Conservation (phyloP, 140 eudicot species). For the Cichorium intybus region DNA sequence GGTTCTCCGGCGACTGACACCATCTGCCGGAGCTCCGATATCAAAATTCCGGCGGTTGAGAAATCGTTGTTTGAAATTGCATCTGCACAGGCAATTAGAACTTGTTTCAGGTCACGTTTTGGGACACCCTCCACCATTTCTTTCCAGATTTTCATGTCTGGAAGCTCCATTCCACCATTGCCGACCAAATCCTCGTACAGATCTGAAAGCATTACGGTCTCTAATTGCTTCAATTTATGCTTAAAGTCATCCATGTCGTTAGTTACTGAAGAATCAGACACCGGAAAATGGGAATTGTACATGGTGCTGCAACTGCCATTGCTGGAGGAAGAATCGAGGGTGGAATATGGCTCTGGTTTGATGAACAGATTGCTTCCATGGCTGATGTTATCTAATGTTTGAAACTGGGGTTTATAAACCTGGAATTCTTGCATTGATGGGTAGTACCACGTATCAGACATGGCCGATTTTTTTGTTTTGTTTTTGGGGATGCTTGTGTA, state of each 20-base stretch:
- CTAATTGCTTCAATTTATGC: constrained; percentile 67
- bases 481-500: constrained; percentile 34
- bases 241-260: constrained; percentile 50
- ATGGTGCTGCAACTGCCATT: constrained; percentile 25
- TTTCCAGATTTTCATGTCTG: constrained; percentile 68
- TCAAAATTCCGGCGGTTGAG: constrained; percentile 28
- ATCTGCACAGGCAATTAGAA: constrained; percentile 48
- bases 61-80: constrained; percentile 44
- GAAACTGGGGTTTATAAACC: constrained; percentile 46
- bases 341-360: constrained; percentile 43
- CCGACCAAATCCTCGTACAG: constrained; percentile 31
- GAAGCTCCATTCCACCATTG: constrained; percentile 22
- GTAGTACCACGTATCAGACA: constrained; percentile 57
- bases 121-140: constrained; percentile 61
- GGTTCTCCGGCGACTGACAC: constrained; percentile 69
- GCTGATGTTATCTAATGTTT: constrained; percentile 37
- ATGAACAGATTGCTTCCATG: constrained; percentile 29
- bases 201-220: constrained; percentile 67
- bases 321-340: constrained; percentile 70
- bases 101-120: constrained; percentile 49
- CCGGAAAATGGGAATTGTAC: constrained; percentile 38
- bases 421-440: constrained; percentile 57
- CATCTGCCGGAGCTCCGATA: constrained; percentile 43
- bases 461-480: constrained; percentile 35
- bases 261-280: constrained; percentile 46